Conservation (phyloP, 2,329 filamentous ascomycete species). For the Trichoderma oligosporum region DNA sequence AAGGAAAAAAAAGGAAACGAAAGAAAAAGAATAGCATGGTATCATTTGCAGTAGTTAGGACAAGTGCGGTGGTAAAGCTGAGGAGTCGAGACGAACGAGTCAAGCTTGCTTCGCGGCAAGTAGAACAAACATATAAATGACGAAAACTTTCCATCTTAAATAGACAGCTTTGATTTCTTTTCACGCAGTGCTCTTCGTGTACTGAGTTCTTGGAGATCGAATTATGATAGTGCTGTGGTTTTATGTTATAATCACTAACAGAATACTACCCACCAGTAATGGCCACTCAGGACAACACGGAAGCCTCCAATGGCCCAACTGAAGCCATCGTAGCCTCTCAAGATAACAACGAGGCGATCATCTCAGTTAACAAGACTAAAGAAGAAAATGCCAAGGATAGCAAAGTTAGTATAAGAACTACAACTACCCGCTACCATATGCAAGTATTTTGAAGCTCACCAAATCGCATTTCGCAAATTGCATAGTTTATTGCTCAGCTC, state of each 20-base stretch:
- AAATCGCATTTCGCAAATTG: background rate
- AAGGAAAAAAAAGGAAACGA: background rate
- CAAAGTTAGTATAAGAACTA: conserved; percentile 2
- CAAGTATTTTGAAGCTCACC: background rate
- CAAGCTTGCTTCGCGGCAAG: background rate
- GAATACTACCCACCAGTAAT: background rate
- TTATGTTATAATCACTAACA: conserved; percentile 2
- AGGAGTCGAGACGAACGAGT: no score
- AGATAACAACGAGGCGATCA: background rate
- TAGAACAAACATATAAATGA: background rate
- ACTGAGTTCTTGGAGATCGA: no score
- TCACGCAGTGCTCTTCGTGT: background rate
- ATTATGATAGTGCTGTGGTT: conserved; percentile 7
- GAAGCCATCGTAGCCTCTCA: background rate
- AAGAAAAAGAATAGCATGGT: background rate
- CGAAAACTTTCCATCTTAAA: background rate
- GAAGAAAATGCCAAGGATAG: background rate
- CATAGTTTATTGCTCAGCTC: conserved; percentile 5
- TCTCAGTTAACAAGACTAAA: background rate
- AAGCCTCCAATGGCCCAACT: background rate
- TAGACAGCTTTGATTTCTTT: background rate
- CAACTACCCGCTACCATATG: no score
- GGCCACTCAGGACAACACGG: conserved; percentile 1
- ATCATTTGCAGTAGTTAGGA: background rate
- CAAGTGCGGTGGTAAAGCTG: no score